phyloP scores from a whole-genome alignment of 148 eudicot genomes.

The Drosera capensis region DNA sequence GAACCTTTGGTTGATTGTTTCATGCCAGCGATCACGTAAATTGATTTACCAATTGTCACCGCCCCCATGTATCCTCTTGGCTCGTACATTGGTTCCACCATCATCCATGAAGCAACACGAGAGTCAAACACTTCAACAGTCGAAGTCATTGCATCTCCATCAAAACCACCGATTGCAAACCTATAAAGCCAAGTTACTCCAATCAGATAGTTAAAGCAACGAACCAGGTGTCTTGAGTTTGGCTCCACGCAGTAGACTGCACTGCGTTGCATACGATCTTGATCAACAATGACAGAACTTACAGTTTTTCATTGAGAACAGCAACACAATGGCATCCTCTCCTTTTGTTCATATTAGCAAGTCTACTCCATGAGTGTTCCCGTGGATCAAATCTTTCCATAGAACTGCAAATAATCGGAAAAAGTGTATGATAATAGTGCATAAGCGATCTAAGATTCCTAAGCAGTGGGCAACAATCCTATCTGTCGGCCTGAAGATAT shows the following conservation, averaged over 20 bases:
- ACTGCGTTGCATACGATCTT: background rate
- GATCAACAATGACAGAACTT: slow-evolving; percentile 13
- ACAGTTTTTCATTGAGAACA: slow-evolving; percentile 57
- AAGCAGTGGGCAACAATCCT: no score
- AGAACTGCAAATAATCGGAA: no score
- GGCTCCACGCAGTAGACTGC: background rate
- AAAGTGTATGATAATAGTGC: no score
- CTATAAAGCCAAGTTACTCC: slow-evolving; percentile 12
- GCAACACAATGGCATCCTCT: slow-evolving; percentile 66
- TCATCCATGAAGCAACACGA: slow-evolving; percentile 47
- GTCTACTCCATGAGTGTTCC: slow-evolving; percentile 31
- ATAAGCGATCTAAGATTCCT: no score
- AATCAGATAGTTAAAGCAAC: background rate
- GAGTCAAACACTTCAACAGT: slow-evolving; percentile 52
- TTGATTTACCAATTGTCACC: slow-evolving; percentile 24
- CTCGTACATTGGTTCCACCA: slow-evolving; percentile 34
- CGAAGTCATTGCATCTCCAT: slow-evolving; percentile 36
- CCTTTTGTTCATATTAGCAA: slow-evolving; percentile 33
- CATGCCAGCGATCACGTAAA: slow-evolving; percentile 45
- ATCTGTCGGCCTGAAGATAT: no score
- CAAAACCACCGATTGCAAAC: slow-evolving; percentile 63
- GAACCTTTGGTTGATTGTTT: slow-evolving; percentile 6
- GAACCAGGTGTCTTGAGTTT: background rate
- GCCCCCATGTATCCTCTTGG: slow-evolving; percentile 41
- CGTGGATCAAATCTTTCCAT: slow-evolving; percentile 73